Percentiles rank a stretch among this genome's conserved stretches.
Evolutionary conservation across 768 basidiomycete genomes (phyloP).

Genomic region (Pisolithus tinctorius): DNA sequence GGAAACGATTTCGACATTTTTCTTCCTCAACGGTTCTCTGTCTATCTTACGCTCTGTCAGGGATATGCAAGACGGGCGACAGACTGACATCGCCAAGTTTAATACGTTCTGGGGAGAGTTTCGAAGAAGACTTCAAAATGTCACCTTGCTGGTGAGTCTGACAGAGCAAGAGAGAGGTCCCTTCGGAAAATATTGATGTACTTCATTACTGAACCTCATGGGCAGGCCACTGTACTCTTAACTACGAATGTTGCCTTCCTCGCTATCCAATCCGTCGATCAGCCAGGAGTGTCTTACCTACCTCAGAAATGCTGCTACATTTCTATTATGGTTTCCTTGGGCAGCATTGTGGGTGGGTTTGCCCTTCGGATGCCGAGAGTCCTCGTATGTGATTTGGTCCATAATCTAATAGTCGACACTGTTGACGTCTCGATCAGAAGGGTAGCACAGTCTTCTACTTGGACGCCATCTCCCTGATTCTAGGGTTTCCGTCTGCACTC

Average conservation of each 20-base stretch:
- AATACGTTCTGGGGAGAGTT: too few relatives aligned
- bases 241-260: constrained; percentile 50
- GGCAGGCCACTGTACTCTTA: constrained; percentile 42
- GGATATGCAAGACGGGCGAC: too few relatives aligned
- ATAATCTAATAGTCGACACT: not conserved
- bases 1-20: too few relatives aligned
- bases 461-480: not conserved
- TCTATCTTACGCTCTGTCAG: too few relatives aligned
- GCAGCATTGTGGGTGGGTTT: not conserved
- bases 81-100: too few relatives aligned
- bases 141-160: too few relatives aligned
- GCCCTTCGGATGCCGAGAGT: not conserved
- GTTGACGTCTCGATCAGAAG: not conserved
- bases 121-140: too few relatives aligned
- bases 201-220: too few relatives aligned
- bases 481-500: not conserved
- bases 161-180: too few relatives aligned
- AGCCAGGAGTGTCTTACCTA: not conserved
- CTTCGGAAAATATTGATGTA: too few relatives aligned
- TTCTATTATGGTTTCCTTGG: not conserved
- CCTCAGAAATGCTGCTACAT: not conserved
- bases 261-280: constrained; percentile 36
- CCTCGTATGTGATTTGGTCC: not conserved
- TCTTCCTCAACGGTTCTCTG: too few relatives aligned
- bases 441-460: not conserved